Evolutionary conservation across 768 basidiomycete species (phyloP).

Genomic region (Xerocomellus amylosporus): DNA sequence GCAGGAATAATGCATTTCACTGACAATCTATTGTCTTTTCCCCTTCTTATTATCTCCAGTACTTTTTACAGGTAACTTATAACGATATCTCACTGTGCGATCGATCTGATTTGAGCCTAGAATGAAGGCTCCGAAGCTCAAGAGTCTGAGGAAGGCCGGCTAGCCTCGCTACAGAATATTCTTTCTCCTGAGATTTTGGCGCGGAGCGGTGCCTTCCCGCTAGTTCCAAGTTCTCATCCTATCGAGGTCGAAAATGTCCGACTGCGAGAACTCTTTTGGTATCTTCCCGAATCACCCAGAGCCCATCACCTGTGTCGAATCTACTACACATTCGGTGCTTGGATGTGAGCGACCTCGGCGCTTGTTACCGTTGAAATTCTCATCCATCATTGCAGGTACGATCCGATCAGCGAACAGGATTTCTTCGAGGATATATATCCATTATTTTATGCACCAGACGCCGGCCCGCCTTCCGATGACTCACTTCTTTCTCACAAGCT

Average conservation of each 20-base stretch:
- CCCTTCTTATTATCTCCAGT: conserved; percentile 39
- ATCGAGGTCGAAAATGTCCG: conserved; percentile 44
- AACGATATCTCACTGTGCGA: neutral
- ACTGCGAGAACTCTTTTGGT: conserved; percentile 61
- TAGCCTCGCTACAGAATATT: conserved; percentile 49
- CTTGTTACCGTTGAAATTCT: conserved; percentile 1
- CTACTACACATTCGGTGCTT: conserved; percentile 64
- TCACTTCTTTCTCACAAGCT: conserved; percentile 57
- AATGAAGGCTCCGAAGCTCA: conserved; percentile 61
- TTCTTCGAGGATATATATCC: conserved; percentile 60
- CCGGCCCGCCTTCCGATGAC: conserved; percentile 46
- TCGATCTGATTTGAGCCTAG: conserved; percentile 33
- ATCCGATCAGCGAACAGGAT: conserved; percentile 57
- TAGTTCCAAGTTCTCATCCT: conserved; percentile 43
- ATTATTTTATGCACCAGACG: conserved; percentile 52
- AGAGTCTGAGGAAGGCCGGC: conserved; percentile 43
- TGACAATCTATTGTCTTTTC: conserved; percentile 13
- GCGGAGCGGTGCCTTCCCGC: conserved; percentile 64
- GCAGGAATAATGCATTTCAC: neutral
- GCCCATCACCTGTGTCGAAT: conserved; percentile 60
- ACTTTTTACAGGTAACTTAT: conserved; percentile 63
- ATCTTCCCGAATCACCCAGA: conserved; percentile 59
- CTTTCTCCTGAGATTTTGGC: conserved; percentile 62
- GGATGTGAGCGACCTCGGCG: conserved; percentile 52
- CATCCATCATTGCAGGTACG: conserved; percentile 47